These are phyloP conservation scores for Babesia divergens DNA, from an alignment of 169 alveolate species.

Conservation along the genomic window DNA sequence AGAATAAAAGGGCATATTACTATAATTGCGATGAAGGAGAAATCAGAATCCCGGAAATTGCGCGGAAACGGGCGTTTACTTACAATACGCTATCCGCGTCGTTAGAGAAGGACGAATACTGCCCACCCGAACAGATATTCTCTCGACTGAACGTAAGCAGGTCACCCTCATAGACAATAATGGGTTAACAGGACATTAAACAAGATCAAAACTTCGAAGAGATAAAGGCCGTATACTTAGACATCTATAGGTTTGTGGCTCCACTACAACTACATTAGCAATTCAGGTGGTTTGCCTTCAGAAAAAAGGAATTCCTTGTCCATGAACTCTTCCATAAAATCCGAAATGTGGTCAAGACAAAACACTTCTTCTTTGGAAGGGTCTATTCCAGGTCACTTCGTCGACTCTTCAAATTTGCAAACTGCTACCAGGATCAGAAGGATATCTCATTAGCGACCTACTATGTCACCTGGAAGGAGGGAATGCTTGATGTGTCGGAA, in stretches of 20 bases:
- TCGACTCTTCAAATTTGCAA: conserved; percentile 21
- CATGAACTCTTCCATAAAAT: conserved; percentile 19
- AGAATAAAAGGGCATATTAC: neutral
- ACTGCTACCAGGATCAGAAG: conserved; percentile 3
- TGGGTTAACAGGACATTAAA: neutral
- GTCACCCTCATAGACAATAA: neutral
- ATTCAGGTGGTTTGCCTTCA: conserved; percentile 47
- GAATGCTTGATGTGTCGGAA: neutral
- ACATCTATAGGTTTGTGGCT: conserved; percentile 18
- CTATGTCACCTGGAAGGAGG: conserved; percentile 5
- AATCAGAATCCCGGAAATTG: conserved; percentile 20
- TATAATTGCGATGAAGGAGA: conserved; percentile 36
- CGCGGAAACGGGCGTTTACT: conserved; percentile 12
- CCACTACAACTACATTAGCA: neutral
- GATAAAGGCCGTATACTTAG: conserved; percentile 26
- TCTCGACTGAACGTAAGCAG: conserved; percentile 16
- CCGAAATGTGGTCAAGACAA: conserved; percentile 4
- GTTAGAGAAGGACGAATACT: neutral
- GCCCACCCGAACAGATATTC: conserved; percentile 5
- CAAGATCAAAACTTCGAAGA: conserved; percentile 1
- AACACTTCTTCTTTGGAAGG: conserved; percentile 42
- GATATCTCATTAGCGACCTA: neutral
- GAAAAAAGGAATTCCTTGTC: conserved; percentile 18
- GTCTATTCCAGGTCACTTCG: conserved; percentile 42
- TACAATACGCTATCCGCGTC: conserved; percentile 20